These are phyloP conservation scores for Senna siamea DNA, from an alignment of 306 rosid genomes.

Conservation along the genomic window DNA sequence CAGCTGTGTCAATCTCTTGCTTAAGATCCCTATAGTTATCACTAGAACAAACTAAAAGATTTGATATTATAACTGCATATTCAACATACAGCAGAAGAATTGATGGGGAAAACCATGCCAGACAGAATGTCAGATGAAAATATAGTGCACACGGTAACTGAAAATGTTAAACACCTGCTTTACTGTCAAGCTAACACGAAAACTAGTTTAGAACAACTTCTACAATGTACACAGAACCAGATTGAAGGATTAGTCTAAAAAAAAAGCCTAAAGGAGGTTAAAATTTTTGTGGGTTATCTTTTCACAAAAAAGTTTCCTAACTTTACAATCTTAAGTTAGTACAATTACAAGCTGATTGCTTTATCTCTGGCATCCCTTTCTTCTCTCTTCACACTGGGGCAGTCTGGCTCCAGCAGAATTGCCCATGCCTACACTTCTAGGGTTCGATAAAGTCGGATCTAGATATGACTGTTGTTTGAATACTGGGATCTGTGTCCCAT, in stretches of 20 bases:
- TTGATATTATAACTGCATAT: neutral
- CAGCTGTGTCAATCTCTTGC: no score
- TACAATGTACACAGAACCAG: slow-evolving; percentile 25
- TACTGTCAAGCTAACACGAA: slow-evolving; percentile 29
- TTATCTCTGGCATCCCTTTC: slow-evolving; percentile 47
- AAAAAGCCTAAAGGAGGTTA: slow-evolving; percentile 32
- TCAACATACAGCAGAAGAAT: no score
- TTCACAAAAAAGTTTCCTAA: slow-evolving; percentile 32
- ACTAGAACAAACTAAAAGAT: neutral
- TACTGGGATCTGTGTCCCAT: slow-evolving; percentile 40
- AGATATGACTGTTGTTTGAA: slow-evolving; percentile 40
- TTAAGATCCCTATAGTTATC: neutral
- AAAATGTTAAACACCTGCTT: slow-evolving; percentile 30
- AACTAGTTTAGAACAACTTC: slow-evolving; percentile 34
- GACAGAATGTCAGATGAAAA: neutral
- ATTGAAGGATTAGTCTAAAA: slow-evolving; percentile 21
- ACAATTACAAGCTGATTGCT: slow-evolving; percentile 33
- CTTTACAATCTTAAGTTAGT: slow-evolving; percentile 47
- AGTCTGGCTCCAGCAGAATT: slow-evolving; percentile 46
- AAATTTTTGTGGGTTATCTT: slow-evolving; percentile 22
- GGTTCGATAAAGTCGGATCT: slow-evolving; percentile 39
- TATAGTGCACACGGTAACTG: neutral
- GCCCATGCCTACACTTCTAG: slow-evolving; percentile 40
- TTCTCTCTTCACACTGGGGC: slow-evolving; percentile 43
- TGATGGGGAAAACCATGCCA: no score